Evolutionary conservation across 306 rosid genomes (phyloP).

Genomic region (Glycine soja): DNA sequence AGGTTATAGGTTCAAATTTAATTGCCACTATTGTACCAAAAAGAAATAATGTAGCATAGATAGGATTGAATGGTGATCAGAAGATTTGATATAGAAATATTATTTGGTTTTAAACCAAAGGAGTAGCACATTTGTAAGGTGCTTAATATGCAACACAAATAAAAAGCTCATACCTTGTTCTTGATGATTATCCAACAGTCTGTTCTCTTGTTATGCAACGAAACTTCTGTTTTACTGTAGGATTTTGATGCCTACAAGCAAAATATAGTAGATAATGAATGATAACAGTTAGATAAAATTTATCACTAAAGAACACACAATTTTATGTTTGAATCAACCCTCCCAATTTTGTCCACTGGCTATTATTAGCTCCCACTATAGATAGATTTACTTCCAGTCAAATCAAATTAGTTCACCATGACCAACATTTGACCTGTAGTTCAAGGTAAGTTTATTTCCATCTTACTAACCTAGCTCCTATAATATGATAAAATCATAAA

Average conservation of each 20-base stretch:
- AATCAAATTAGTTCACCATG: conserved; percentile 30
- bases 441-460: conserved; percentile 21
- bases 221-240: conserved; percentile 69
- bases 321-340: background rate
- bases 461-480: conserved; percentile 26
- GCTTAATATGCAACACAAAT: conserved; percentile 19
- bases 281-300: background rate
- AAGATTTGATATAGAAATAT: conserved; percentile 21
- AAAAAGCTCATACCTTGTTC: conserved; percentile 64
- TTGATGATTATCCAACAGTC: conserved; percentile 97
- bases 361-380: background rate
- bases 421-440: conserved; percentile 6
- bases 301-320: background rate
- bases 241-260: conserved; percentile 63
- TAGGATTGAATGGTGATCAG: conserved; percentile 25
- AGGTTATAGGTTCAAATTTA: background rate
- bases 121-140: conserved; percentile 5
- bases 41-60: conserved; percentile 30
- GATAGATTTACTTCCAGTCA: background rate
- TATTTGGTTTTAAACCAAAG: conserved; percentile 36
- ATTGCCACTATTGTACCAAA: background rate
- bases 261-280: conserved; percentile 31
- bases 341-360: background rate
- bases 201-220: conserved; percentile 78
- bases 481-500: background rate